Evolutionary conservation across 2,329 filamentous ascomycete genomes (phyloP).

Genomic region (Phyllosticta ampelicida): DNA sequence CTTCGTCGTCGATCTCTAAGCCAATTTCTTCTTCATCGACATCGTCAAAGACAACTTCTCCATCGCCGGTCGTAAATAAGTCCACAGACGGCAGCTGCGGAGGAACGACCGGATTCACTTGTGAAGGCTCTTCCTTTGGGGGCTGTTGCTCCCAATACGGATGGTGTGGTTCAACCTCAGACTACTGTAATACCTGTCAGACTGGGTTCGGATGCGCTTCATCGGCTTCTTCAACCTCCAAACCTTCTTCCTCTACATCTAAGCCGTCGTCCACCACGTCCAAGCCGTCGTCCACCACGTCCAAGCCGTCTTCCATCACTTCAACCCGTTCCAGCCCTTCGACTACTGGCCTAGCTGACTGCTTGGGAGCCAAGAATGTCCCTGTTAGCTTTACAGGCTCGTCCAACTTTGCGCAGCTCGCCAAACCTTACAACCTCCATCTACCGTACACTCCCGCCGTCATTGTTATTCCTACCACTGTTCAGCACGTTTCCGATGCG

Average conservation of each 20-base stretch:
- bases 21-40: background rate
- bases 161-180: conserved; percentile 7
- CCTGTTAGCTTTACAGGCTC: conserved; percentile 14
- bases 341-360: conserved; percentile 16
- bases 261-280: conserved; percentile 1
- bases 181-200: conserved; percentile 11
- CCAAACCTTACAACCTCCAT: conserved; percentile 28
- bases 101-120: conserved; percentile 2
- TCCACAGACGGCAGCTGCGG: conserved; percentile 9
- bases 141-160: conserved; percentile 10
- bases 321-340: background rate
- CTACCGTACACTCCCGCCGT: conserved; percentile 38
- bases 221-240: background rate
- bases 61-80: background rate
- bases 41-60: background rate
- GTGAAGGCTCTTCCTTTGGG: conserved; percentile 8
- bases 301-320: background rate
- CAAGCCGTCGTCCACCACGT: background rate
- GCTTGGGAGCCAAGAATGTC: conserved; percentile 24
- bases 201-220: conserved; percentile 6
- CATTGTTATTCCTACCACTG: conserved; percentile 44
- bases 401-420: conserved; percentile 15
- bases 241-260: background rate
- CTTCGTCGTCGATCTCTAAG: background rate
- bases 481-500: conserved; percentile 45